phyloP scores from a whole-genome alignment of 2,329 filamentous ascomycete genomes.

The Calonectria ilicicola region DNA sequence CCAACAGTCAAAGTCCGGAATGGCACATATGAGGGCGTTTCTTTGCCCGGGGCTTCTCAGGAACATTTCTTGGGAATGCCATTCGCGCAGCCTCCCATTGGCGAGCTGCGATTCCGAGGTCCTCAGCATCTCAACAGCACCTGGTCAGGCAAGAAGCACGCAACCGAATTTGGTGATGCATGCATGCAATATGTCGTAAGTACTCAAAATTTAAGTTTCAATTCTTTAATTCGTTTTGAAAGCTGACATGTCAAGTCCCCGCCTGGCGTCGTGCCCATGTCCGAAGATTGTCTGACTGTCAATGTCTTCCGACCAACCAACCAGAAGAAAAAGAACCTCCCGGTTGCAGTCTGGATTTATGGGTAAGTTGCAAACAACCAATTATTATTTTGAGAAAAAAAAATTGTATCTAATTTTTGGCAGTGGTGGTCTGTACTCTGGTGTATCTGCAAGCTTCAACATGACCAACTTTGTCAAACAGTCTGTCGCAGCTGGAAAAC shows the following conservation, averaged over 20 bases:
- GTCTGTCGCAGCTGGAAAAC: slow-evolving; percentile 1
- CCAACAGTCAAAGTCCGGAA: not conserved
- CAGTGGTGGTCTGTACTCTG: slow-evolving; percentile 1
- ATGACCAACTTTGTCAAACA: slow-evolving; percentile 11
- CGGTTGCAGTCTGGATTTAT: slow-evolving; percentile 5
- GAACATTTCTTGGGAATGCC: slow-evolving; percentile 4
- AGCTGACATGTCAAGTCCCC: not conserved
- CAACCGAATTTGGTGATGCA: not conserved
- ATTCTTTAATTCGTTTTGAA: rapidly evolving
- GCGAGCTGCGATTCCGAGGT: not conserved
- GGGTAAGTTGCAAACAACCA: not conserved
- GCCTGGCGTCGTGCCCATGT: not conserved
- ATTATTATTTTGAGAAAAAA: too few species aligned
- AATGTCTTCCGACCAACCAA: not conserved
- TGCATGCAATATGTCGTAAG: slow-evolving; percentile 10
- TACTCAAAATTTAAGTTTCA: not conserved
- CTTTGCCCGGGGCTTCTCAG: not conserved
- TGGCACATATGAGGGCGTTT: slow-evolving; percentile 5
- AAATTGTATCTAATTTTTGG: not conserved
- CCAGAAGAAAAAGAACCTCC: not conserved
- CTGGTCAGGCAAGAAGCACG: not conserved
- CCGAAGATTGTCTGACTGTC: not conserved
- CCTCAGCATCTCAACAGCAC: not conserved
- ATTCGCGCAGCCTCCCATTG: slow-evolving; percentile 1
- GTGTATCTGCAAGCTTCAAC: not conserved